phyloP scores from a whole-genome alignment of 257 asterid genomes.

The Verbascum thapsus region DNA sequence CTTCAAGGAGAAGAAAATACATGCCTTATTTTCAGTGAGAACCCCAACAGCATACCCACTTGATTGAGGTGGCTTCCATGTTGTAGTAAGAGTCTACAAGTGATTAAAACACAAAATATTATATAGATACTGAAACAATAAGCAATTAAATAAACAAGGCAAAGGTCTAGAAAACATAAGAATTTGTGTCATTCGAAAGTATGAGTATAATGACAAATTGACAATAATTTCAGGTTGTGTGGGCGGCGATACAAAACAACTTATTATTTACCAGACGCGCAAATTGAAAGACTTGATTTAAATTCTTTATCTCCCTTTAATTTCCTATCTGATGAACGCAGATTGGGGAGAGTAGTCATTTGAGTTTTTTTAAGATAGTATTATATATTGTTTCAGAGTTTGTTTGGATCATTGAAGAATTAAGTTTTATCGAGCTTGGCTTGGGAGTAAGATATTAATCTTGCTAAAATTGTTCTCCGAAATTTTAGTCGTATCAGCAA shows the following conservation, averaged over 20 bases:
- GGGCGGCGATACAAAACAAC: too few relatives aligned
- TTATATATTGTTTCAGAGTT: too few relatives aligned
- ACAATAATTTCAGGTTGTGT: constrained; percentile 8
- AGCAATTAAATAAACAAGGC: neutral
- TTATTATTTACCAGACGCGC: too few relatives aligned
- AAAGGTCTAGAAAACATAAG: neutral
- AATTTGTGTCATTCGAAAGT: neutral
- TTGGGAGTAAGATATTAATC: too few relatives aligned
- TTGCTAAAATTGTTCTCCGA: too few relatives aligned
- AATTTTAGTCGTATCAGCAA: constrained; percentile 25
- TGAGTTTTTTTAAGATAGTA: too few relatives aligned
- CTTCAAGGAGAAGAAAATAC: constrained; percentile 25
- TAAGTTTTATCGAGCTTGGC: too few relatives aligned
- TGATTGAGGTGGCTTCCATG: constrained; percentile 58
- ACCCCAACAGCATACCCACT: constrained; percentile 69
- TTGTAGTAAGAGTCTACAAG: constrained; percentile 57
- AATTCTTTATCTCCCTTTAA: too few relatives aligned
- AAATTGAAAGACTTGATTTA: too few relatives aligned
- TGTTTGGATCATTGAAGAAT: too few relatives aligned
- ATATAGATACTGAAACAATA: constrained; percentile 16
- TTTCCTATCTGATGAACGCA: too few relatives aligned
- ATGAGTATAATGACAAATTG: neutral
- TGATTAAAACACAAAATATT: constrained; percentile 30
- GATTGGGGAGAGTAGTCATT: constrained; percentile 5
- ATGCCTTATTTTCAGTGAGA: constrained; percentile 72